phyloP scores from a whole-genome alignment of 192 early-diverging fungal genomes.

The Coemansia sp. region DNA sequence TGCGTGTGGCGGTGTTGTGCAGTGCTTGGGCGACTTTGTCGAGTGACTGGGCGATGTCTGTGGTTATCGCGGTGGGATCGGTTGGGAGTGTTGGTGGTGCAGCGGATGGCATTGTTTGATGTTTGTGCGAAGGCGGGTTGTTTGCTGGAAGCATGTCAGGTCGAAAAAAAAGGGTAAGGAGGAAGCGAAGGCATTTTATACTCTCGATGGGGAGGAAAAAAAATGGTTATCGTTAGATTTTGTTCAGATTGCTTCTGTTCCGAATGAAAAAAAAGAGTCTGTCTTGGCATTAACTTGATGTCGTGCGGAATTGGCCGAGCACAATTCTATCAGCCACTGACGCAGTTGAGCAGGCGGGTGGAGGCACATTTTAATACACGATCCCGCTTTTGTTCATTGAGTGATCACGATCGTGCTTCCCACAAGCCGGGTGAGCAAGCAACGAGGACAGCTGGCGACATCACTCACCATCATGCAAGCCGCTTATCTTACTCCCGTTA shows the following conservation, averaged over 20 bases:
- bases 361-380: too few species aligned
- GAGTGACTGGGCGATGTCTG: constrained; percentile 17
- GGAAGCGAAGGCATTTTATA: background rate
- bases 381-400: too few species aligned
- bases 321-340: background rate
- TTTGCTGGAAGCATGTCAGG: too few species aligned
- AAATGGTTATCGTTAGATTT: background rate
- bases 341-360: too few species aligned
- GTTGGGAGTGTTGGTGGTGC: background rate
- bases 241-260: background rate
- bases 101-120: background rate
- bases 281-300: background rate
- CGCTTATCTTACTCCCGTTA: too few species aligned
- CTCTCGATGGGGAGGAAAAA: too few species aligned
- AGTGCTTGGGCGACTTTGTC: constrained; percentile 21
- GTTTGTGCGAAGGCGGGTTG: background rate
- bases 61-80: background rate
- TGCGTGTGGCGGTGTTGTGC: constrained; percentile 18
- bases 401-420: too few species aligned
- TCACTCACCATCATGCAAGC: too few species aligned
- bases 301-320: background rate
- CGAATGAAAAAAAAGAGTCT: too few species aligned
- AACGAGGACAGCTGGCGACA: too few species aligned
- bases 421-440: background rate
- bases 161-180: background rate